Evolutionary conservation across 2,329 filamentous ascomycete species (phyloP), one percentile per base, ranked within the genome.

Genomic region (Amauroascus verrucosus): DNA sequence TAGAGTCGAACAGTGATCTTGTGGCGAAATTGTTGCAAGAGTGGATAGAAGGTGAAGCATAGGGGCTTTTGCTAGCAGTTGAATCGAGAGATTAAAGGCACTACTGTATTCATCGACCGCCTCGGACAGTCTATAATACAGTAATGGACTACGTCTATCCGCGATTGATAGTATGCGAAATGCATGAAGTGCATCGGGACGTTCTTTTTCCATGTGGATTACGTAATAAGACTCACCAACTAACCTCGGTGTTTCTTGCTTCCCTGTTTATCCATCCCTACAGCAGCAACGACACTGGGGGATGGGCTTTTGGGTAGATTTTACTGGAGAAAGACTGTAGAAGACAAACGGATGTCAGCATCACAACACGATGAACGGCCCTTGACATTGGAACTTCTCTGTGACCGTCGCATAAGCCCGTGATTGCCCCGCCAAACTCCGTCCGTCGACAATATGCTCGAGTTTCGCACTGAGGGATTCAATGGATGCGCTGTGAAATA

Each of bases 401-500:
- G 16, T 30, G 20, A 24, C 9, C 37, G 26, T 24, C 38, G 26
- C 28, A 32, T 35, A 33, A 44, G 28, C 37, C 28, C 22, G 22
- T 48, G 32, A 41, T 26, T 53, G 35, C 44, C 44, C 51, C 44
- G 37, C 51, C 33, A 20, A 11, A 13, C 26, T n/a, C 51, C 22
- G 48, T 56, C 57, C 41, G 53, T 54, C 55, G 45, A 44, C 57
- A 62, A 74, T 51, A 96, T 97, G 89, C 84, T 97, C 63, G 89
- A 96, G 72, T 97, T 87, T 73, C 85, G 87, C 59, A 97, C 93
- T 20, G 80, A 88, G 67, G 93, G 93, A 64, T 97, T 82, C 78
- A 95, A 97, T 70, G 90, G 90, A 64, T 96, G 95, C 73, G 88
- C 87, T 61, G 89, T 96, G 71, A 95, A 96, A 73, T 98, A 97